These are phyloP conservation scores for Abortiporus biennis DNA, from an alignment of 1,284 basidiomycete genomes.

Conservation along the genomic window DNA sequence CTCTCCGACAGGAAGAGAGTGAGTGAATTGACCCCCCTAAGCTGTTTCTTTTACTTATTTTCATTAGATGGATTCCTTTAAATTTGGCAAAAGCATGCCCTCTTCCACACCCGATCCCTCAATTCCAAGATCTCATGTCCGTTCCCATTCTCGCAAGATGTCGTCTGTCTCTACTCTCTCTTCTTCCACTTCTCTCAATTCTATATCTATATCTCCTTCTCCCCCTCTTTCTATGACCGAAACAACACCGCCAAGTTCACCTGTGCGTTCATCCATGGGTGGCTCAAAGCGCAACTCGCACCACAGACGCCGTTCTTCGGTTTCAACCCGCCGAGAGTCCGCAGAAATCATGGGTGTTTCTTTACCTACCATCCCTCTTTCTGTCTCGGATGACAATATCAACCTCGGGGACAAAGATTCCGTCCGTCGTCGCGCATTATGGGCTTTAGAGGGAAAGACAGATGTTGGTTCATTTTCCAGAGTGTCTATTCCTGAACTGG, in stretches of 20 bases:
- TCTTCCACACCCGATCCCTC: constrained; percentile 22
- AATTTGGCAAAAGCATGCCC: constrained; percentile 24
- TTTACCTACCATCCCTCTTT: constrained; percentile 52
- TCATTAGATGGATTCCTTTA: constrained; percentile 57
- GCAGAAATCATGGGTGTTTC: constrained; percentile 79
- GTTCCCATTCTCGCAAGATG: constrained; percentile 67
- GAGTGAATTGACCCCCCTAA: constrained; percentile 6
- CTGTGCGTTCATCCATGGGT: constrained; percentile 24
- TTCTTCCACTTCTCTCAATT: constrained; percentile 13
- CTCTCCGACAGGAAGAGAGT: constrained; percentile 31
- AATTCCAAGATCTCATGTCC: constrained; percentile 43
- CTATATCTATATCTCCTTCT: constrained; percentile 31
- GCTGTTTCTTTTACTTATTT: constrained; percentile 6
- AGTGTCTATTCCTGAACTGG: constrained; percentile 76
- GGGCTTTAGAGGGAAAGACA: constrained; percentile 73
- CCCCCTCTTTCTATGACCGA: constrained; percentile 24
- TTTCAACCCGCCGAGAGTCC: constrained; percentile 77
- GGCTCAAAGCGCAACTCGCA: constrained; percentile 65
- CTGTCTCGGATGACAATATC: constrained; percentile 55
- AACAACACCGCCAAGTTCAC: constrained; percentile 28
- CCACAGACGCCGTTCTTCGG: constrained; percentile 75
- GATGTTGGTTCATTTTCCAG: constrained; percentile 53
- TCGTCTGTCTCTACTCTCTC: constrained; percentile 30
- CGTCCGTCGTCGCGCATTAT: constrained; percentile 69
- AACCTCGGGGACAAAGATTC: constrained; percentile 71